phyloP scores from a whole-genome alignment of 2,329 filamentous ascomycete species.

The Zymoseptoria ardabiliae region DNA sequence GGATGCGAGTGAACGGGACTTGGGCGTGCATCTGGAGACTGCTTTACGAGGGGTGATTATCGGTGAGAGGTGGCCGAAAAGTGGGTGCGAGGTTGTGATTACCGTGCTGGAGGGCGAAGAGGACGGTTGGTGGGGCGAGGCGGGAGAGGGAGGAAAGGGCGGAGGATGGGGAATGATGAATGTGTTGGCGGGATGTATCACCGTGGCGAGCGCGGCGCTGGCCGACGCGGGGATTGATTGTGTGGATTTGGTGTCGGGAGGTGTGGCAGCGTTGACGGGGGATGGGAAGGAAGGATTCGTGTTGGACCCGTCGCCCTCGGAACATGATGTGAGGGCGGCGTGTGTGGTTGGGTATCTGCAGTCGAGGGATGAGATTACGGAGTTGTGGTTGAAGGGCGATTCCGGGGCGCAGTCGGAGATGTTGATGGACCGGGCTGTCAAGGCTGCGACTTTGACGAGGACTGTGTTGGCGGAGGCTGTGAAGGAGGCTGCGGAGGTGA shows the following conservation, averaged over 20 bases:
- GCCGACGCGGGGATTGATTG: constrained; percentile 94
- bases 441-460: constrained; percentile 53
- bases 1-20: constrained; percentile 77
- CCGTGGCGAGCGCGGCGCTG: constrained; percentile 84
- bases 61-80: constrained; percentile 96
- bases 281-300: constrained; percentile 43
- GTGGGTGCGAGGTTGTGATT: constrained; percentile 87
- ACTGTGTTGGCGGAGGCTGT: constrained; percentile 55
- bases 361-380: constrained; percentile 80
- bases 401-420: constrained; percentile 42
- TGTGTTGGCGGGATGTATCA: constrained; percentile 84
- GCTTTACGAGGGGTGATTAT: constrained; percentile 84
- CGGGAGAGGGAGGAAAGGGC: constrained; percentile 33
- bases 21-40: constrained; percentile 85
- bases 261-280: constrained; percentile 71
- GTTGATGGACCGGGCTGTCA: constrained; percentile 56
- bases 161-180: constrained; percentile 78
- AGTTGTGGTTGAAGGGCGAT: constrained; percentile 86
- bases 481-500: constrained; percentile 46
- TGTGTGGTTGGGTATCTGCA: constrained; percentile 89
- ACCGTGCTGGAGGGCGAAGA: constrained; percentile 92
- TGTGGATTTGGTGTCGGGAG: constrained; percentile 80
- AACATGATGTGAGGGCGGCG: constrained; percentile 67
- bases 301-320: constrained; percentile 73
- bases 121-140: constrained; percentile 59